Percentiles rank a stretch among this genome's conserved stretches.
Evolutionary conservation across 2,329 filamentous ascomycete species (phyloP).

Genomic region (Atkinsonella texensis): DNA sequence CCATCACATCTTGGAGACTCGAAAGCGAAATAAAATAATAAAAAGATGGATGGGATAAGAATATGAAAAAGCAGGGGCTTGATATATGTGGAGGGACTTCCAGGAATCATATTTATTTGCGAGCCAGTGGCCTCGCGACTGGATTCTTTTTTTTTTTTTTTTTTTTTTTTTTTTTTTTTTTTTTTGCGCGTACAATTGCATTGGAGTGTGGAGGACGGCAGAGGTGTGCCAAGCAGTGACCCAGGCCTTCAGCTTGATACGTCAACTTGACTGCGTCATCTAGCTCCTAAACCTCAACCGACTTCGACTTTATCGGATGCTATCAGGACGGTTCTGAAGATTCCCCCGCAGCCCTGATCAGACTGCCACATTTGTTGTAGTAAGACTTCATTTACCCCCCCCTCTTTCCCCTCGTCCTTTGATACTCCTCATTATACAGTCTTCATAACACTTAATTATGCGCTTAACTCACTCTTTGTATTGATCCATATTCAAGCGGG

Average conservation of each 20-base stretch:
- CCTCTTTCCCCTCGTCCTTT: not conserved
- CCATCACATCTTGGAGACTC: constrained; percentile 21
- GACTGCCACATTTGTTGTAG: not conserved
- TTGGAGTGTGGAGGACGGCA: not conserved
- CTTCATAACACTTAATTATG: constrained; percentile 19
- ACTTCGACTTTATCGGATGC: not conserved
- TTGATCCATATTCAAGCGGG: constrained; percentile 23
- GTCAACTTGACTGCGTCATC: constrained; percentile 6
- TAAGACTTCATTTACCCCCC: not conserved
- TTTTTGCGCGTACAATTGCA: not conserved
- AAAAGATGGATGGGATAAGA: constrained; percentile 16
- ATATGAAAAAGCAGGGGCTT: constrained; percentile 1
- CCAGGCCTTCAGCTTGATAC: not conserved
- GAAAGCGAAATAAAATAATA: constrained; percentile 12
- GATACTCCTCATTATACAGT: constrained; percentile 4
- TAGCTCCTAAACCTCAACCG: not conserved
- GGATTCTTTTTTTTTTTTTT: not conserved
- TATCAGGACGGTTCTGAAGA: constrained; percentile 8
- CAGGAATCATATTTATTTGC: constrained; percentile 12
- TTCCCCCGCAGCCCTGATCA: not conserved
- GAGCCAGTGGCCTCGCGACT: constrained; percentile 6
- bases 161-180: not conserved
- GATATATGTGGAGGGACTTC: constrained; percentile 8
- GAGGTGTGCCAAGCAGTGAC: not conserved
- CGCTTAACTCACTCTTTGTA: constrained; percentile 15